Percentiles rank a stretch among this genome's conserved stretches.
Evolutionary conservation across 495 filamentous ascomycete genomes (phyloP).

Genomic region (Platismatia glauca): DNA sequence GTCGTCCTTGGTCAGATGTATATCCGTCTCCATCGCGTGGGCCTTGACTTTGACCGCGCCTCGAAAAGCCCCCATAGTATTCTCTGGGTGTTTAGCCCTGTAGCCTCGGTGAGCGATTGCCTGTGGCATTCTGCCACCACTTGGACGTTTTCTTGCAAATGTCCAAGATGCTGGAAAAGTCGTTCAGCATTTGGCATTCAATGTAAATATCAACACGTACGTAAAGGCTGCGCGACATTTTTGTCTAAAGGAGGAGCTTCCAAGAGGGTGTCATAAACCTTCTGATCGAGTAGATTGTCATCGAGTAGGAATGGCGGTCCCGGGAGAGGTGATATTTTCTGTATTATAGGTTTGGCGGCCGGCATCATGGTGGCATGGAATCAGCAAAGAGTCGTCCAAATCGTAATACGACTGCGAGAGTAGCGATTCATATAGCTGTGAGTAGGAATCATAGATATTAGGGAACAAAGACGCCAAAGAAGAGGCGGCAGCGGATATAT

Average conservation of each 20-base stretch:
- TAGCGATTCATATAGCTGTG: not conserved
- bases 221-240: conserved; percentile 1
- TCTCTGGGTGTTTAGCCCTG: conserved; percentile 73
- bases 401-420: not conserved
- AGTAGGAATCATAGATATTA: not conserved
- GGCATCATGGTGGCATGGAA: not conserved
- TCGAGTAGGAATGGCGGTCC: conserved; percentile 21
- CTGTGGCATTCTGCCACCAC: conserved; percentile 47
- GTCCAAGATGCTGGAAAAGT: conserved; percentile 22
- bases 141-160: conserved; percentile 21
- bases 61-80: conserved; percentile 69
- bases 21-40: conserved; percentile 79
- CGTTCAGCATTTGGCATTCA: not conserved
- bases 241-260: conserved; percentile 10
- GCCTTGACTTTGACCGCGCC: conserved; percentile 63
- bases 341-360: conserved; percentile 13
- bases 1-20: conserved; percentile 73
- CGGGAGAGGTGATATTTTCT: conserved; percentile 14
- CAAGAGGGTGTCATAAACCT: conserved; percentile 11
- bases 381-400: not conserved
- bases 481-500: no score
- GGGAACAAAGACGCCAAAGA: not conserved
- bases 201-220: not conserved
- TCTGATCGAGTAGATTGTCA: conserved; percentile 13
- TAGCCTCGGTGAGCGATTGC: conserved; percentile 82